These are phyloP conservation scores for Eudorina sp. DNA, from an alignment of 139 green algal genomes.

Conservation along the genomic window DNA sequence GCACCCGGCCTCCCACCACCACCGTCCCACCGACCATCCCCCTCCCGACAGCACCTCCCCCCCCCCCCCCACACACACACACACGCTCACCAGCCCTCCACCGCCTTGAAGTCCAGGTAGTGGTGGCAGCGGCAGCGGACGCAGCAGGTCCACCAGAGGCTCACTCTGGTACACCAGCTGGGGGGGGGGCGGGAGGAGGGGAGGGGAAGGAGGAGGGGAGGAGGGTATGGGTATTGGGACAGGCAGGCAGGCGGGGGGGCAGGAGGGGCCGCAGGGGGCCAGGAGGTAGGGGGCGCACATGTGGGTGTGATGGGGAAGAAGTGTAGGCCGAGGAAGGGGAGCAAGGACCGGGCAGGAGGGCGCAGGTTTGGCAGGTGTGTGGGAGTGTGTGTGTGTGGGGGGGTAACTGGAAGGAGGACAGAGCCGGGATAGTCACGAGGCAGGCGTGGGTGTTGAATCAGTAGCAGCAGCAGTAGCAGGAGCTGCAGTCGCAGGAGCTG, in stretches of 20 bases:
- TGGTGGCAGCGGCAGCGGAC: conserved; percentile 79
- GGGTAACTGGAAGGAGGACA: no score
- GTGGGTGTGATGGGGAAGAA: no score
- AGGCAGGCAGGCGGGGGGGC: background rate
- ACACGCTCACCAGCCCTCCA: conserved; percentile 76
- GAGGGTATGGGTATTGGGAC: background rate
- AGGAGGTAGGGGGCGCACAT: background rate
- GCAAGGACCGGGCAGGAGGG: no score
- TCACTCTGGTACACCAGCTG: conserved; percentile 84
- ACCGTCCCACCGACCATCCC: no score
- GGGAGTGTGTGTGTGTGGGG: no score
- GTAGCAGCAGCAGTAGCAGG: background rate
- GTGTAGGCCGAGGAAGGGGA: no score
- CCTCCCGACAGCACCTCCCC: no score
- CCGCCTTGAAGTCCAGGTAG: conserved; percentile 92
- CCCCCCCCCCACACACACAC: no score
- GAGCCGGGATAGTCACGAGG: no score
- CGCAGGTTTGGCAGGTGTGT: no score
- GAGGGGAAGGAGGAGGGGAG: background rate
- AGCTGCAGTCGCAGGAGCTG: background rate
- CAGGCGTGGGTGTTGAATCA: background rate
- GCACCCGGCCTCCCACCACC: no score
- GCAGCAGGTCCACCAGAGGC: conserved; percentile 81
- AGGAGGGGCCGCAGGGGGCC: background rate
- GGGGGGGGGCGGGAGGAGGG: background rate